phyloP scores from a whole-genome alignment of 805 yeast genomes.

The Teunomyces atbi region DNA sequence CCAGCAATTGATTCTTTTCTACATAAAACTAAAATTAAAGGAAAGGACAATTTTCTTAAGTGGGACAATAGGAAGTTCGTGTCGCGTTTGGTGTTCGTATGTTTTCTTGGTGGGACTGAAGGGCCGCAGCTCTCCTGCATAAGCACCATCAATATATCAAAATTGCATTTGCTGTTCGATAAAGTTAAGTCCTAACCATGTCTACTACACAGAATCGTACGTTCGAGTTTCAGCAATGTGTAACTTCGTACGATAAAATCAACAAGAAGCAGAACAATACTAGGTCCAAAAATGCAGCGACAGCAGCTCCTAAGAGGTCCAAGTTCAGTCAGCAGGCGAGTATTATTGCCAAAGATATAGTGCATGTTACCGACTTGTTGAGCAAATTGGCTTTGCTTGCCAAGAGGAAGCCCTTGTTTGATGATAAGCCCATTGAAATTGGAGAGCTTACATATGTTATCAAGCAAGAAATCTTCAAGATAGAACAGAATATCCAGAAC shows the following conservation, averaged over 20 bases:
- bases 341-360: slow-evolving; percentile 82
- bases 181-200: slow-evolving; percentile 6
- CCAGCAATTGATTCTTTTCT: too few relatives aligned
- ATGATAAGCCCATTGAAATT: slow-evolving; percentile 91
- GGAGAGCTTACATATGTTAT: slow-evolving; percentile 86
- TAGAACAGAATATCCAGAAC: slow-evolving; percentile 67
- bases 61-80: background rate
- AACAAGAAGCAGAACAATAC: slow-evolving; percentile 40
- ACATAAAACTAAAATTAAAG: too few relatives aligned
- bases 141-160: background rate
- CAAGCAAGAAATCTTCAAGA: slow-evolving; percentile 80
- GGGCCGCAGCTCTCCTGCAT: background rate
- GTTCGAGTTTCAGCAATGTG: slow-evolving; percentile 89
- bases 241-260: slow-evolving; percentile 66
- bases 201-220: slow-evolving; percentile 73
- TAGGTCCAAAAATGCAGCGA: slow-evolving; percentile 6
- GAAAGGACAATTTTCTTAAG: too few relatives aligned
- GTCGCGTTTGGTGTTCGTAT: slow-evolving; percentile 3
- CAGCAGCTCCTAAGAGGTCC: slow-evolving; percentile 27
- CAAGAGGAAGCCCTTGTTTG: slow-evolving; percentile 84
- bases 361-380: slow-evolving; percentile 77
- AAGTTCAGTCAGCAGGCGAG: slow-evolving; percentile 65
- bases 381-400: slow-evolving; percentile 83
- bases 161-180: slow-evolving; percentile 2
- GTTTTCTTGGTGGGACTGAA: background rate